phyloP scores from a whole-genome alignment of 2,329 filamentous ascomycete species.

The Teratosphaeria viscida region DNA sequence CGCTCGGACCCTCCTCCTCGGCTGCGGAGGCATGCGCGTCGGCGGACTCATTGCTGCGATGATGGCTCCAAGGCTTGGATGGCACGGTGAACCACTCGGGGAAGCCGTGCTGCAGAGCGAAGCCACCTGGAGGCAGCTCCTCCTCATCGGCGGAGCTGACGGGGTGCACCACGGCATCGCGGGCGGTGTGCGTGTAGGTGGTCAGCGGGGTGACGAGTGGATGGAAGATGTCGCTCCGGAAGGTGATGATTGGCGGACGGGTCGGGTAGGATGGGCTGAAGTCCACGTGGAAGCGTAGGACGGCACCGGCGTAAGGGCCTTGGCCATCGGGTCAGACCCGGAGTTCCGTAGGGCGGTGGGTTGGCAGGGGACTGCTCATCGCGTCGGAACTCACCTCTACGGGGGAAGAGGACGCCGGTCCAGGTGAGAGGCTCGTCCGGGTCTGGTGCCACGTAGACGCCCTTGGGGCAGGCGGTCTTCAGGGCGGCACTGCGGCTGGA shows the following conservation, averaged over 20 bases:
- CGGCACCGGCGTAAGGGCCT: constrained; percentile 83
- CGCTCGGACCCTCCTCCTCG: neutral
- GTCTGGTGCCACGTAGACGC: constrained; percentile 75
- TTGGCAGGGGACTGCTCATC: neutral
- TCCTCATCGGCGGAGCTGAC: constrained; percentile 78
- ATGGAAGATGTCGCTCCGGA: constrained; percentile 89
- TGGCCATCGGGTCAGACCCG: neutral
- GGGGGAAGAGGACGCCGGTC: constrained; percentile 86
- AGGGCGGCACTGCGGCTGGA: constrained; percentile 14
- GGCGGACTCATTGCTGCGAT: neutral
- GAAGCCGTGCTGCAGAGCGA: constrained; percentile 84
- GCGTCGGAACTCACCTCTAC: constrained; percentile 52
- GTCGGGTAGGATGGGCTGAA: constrained; percentile 74
- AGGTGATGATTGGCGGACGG: constrained; percentile 73
- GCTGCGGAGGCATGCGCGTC: neutral
- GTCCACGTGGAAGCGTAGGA: constrained; percentile 81
- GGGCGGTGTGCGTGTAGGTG: constrained; percentile 86
- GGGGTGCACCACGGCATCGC: constrained; percentile 62
- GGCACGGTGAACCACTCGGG: constrained; percentile 66
- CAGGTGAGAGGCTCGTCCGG: constrained; percentile 72
- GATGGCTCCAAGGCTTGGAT: neutral
- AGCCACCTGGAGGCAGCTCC: constrained; percentile 74
- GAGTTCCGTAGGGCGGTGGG: neutral
- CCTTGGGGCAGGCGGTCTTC: constrained; percentile 62
- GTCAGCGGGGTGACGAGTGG: constrained; percentile 84